A percentile compares a stretch with the other conserved stretches of the same genome.
Conservation (phyloP, 2,329 filamentous ascomycete species). For the Incumbomyces lentus region DNA sequence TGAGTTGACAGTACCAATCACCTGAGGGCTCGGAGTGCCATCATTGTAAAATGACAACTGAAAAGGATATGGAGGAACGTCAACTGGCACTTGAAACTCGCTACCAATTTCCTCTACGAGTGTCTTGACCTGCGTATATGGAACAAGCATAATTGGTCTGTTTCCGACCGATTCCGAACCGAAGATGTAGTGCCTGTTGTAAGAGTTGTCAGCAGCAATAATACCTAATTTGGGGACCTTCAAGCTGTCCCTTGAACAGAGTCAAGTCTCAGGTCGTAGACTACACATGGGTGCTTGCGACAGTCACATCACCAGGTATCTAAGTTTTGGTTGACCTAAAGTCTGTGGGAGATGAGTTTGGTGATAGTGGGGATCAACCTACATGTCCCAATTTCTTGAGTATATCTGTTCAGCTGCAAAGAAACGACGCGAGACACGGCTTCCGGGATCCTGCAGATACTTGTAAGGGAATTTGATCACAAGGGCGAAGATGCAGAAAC, state of each 20-base stretch:
- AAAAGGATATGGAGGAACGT: conserved; percentile 54
- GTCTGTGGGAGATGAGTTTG: neutral
- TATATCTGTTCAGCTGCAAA: conserved; percentile 38
- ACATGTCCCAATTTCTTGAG: conserved; percentile 65
- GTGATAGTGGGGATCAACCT: conserved; percentile 29
- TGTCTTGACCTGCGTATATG: conserved; percentile 52
- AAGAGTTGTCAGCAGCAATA: too few species aligned
- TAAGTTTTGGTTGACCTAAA: too few species aligned
- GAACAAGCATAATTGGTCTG: conserved; percentile 56
- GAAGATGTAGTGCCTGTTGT: conserved; percentile 55
- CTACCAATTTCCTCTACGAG: conserved; percentile 57
- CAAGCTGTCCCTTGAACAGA: too few species aligned
- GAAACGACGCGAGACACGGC: conserved; percentile 28
- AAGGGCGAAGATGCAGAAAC: conserved; percentile 32
- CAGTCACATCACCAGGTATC: too few species aligned
- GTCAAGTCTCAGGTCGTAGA: too few species aligned
- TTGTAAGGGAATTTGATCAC: conserved; percentile 35
- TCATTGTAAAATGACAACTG: conserved; percentile 51
- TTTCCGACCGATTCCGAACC: conserved; percentile 37
- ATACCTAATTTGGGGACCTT: too few species aligned
- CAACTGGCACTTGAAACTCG: conserved; percentile 43
- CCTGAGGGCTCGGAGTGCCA: conserved; percentile 55
- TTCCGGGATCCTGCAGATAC: conserved; percentile 27
- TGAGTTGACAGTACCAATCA: conserved; percentile 49
- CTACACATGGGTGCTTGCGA: too few species aligned